Evolutionary conservation across 345 rosid species (phyloP), one percentile per base, ranked within the genome.

Genomic region (Diplotaxis tenuifolia): DNA sequence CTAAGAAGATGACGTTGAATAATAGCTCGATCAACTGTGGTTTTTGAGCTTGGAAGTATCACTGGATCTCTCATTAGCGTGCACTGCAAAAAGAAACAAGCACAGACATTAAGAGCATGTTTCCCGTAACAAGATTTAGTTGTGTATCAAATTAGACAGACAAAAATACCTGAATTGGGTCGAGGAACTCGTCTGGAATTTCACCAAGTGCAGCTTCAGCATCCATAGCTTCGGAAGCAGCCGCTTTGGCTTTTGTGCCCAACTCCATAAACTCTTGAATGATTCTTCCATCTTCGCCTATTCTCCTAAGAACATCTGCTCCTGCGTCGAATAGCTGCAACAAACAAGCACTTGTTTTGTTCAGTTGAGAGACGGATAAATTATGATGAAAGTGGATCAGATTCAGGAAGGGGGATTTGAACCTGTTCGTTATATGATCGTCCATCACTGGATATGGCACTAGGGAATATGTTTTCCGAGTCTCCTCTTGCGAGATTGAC

Each of bases 1-100:
- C 99, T 96, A 12, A 96, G 91, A 80, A 96, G 99, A 90, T 96
- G 99, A 78, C 99, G 92, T 67, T 92, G 97, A 70, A 96, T 96
- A 58, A 92, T 96, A 18, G 97, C 89, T 61, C 96, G 77, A 80
- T 96, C 98, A 29, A 92, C 84, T 23, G 88, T 96, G 73, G 80
- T 92, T 72, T 81, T 89, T 19, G 98, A 92, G 62, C 94, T 87
- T 53, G 97, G 98, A 79, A 95, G 85, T 68, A 90, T 86, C 71
- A 92, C 99, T 14, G 97, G 99, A 84, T 96, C 98, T 86, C 90
- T 96, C 99, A 96, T 96, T 75, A 92, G 70, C 3, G 97, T 89
- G 78, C 70, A 92, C 99, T 96, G 83, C 84, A 25, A 29, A 29
- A 7, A 31, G 53, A 20, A 58, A 47, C 14, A 29, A 32, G 21